These are phyloP conservation scores for Trichoderma arundinaceum DNA, from an alignment of 2,329 filamentous ascomycete genomes.

Conservation along the genomic window DNA sequence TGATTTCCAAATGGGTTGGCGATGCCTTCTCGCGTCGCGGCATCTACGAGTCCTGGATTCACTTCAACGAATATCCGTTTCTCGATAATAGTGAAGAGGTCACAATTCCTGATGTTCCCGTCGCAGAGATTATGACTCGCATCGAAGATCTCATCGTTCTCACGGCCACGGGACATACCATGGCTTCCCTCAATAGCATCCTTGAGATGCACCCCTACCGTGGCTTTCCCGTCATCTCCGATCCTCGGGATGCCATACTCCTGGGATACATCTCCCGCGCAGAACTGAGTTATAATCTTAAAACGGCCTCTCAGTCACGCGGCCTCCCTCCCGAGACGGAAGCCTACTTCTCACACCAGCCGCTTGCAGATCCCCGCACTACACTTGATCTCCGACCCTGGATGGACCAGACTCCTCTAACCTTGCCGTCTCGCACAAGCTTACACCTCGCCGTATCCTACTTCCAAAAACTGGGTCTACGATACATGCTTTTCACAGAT, in stretches of 20 bases:
- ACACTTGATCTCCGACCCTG: conserved; percentile 90
- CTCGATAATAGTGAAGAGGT: conserved; percentile 90
- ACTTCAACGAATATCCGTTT: conserved; percentile 93
- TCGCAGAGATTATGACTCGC: conserved; percentile 88
- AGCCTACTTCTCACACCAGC: conserved; percentile 83
- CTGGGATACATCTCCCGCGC: conserved; percentile 93
- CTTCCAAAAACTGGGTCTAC: conserved; percentile 91
- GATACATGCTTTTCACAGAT: conserved; percentile 88
- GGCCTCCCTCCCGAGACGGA: conserved; percentile 73
- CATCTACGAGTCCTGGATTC: conserved; percentile 98
- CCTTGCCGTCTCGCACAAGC: conserved; percentile 74
- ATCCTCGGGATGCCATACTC: conserved; percentile 76
- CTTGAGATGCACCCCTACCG: conserved; percentile 78
- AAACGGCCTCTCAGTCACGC: conserved; percentile 58
- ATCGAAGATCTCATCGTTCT: conserved; percentile 90
- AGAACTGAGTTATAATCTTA: conserved; percentile 81
- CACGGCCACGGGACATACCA: conserved; percentile 85
- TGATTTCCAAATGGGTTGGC: conserved; percentile 98
- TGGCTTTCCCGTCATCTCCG: conserved; percentile 88
- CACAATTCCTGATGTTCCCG: conserved; percentile 78
- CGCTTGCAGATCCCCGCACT: conserved; percentile 75
- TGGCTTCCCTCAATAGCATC: conserved; percentile 72
- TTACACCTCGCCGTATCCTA: conserved; percentile 88
- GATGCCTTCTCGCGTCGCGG: conserved; percentile 91
- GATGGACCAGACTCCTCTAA: conserved; percentile 99